Percentiles rank a stretch among this genome's conserved stretches.
phyloP scores from a whole-genome alignment of 768 basidiomycete species.

The Russula abietina region DNA sequence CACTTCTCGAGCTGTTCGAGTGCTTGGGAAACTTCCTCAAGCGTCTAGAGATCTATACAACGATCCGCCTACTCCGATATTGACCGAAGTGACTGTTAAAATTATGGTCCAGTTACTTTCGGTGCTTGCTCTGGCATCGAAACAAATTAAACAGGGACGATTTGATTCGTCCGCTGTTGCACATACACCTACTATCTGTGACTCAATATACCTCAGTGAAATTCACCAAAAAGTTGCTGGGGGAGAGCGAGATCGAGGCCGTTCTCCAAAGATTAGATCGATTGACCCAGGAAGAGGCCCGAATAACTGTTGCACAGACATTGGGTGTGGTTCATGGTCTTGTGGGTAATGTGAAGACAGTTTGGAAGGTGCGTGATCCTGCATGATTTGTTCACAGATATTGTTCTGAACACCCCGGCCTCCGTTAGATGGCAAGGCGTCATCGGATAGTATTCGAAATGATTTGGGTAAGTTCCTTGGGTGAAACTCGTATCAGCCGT shows the following conservation, averaged over 20 bases:
- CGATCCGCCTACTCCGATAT: neutral
- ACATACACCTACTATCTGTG: neutral
- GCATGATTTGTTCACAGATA: neutral
- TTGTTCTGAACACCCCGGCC: neutral
- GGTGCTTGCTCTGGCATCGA: neutral
- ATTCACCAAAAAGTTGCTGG: neutral
- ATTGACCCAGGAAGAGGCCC: slow-evolving; percentile 1
- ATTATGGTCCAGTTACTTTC: slow-evolving; percentile 3
- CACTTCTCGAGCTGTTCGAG: neutral
- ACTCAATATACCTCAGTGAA: neutral
- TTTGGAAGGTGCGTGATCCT: neutral
- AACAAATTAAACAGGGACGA: slow-evolving; percentile 3
- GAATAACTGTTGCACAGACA: neutral
- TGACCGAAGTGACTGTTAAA: neutral
- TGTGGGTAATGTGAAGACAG: neutral
- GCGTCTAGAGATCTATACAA: neutral
- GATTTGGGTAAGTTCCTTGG: neutral
- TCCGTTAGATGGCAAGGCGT: neutral
- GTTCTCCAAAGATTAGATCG: neutral
- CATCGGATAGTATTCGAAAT: neutral
- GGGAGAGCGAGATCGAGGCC: neutral
- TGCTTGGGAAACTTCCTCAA: neutral
- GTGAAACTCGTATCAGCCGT: neutral
- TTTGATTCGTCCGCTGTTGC: neutral
- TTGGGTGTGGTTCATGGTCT: neutral